These are phyloP conservation scores for Camelina sativa DNA, from an alignment of 345 rosid species.

Conservation along the genomic window DNA sequence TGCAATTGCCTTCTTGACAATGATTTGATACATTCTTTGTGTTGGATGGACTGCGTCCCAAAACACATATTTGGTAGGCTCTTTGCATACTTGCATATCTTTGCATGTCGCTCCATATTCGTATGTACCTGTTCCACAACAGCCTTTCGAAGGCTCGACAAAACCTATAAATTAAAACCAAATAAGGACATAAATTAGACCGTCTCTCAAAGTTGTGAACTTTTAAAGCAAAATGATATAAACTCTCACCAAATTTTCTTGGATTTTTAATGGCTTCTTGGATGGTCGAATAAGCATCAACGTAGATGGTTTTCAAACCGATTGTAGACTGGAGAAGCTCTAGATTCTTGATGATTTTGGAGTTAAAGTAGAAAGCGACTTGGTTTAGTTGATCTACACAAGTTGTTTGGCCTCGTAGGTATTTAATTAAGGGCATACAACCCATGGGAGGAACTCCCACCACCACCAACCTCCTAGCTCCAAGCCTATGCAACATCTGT, in stretches of 20 bases:
- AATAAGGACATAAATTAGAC: not conserved
- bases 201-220: not conserved
- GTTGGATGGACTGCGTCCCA: conserved; percentile 96
- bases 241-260: conserved; percentile 54
- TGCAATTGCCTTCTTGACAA: conserved; percentile 55
- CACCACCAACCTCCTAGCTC: conserved; percentile 63
- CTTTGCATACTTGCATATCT: conserved; percentile 62
- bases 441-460: conserved; percentile 94
- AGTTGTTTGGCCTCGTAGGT: conserved; percentile 49
- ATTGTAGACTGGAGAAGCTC: conserved; percentile 34
- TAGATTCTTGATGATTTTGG: conserved; percentile 54
- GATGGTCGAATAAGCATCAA: conserved; percentile 57
- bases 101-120: conserved; percentile 78
- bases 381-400: conserved; percentile 64
- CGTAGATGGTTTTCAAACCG: conserved; percentile 58
- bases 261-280: conserved; percentile 59
- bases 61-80: conserved; percentile 65
- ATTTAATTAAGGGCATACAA: conserved; percentile 80
- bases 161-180: conserved; percentile 52
- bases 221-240: not conserved
- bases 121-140: conserved; percentile 75
- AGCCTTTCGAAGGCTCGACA: conserved; percentile 60
- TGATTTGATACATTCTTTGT: conserved; percentile 68
- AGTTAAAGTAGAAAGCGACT: conserved; percentile 55
- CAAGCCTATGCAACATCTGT: conserved; percentile 66